Evolutionary conservation across 768 basidiomycete genomes (phyloP).

Genomic region (Russula griseocarnosa): DNA sequence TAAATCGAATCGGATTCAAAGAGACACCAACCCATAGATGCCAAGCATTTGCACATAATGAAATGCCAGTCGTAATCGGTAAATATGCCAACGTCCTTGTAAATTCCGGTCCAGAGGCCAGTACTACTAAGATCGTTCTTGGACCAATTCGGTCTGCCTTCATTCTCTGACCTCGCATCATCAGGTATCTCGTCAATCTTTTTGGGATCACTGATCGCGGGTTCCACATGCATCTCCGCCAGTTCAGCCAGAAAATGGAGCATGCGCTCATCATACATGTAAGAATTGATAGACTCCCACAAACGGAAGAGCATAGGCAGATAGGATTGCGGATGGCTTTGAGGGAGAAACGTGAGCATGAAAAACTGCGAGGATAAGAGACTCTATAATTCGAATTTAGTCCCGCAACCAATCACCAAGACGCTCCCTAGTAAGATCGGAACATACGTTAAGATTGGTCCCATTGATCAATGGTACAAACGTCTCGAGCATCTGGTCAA

Average conservation of each 20-base stretch:
- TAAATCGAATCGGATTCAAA: neutral
- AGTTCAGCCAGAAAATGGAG: conserved; percentile 76
- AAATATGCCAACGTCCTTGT: conserved; percentile 71
- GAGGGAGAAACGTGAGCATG: conserved; percentile 79
- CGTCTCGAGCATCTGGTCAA: conserved; percentile 81
- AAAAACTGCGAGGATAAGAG: conserved; percentile 82
- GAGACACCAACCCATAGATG: conserved; percentile 63
- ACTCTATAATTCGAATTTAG: conserved; percentile 41
- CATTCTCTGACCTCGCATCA: conserved; percentile 60
- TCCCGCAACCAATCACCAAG: neutral
- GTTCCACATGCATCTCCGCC: conserved; percentile 76
- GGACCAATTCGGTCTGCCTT: conserved; percentile 55
- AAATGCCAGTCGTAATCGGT: conserved; percentile 79
- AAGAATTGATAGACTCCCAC: conserved; percentile 87
- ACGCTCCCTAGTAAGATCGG: neutral
- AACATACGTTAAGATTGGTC: conserved; percentile 63
- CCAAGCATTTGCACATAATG: conserved; percentile 85
- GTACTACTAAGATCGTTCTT: conserved; percentile 41
- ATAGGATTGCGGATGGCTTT: conserved; percentile 81
- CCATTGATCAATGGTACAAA: conserved; percentile 79
- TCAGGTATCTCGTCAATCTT: conserved; percentile 63
- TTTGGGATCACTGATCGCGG: conserved; percentile 69
- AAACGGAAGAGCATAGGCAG: conserved; percentile 77
- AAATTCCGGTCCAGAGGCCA: conserved; percentile 49
- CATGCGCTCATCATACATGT: conserved; percentile 87